Evolutionary conservation across 1,284 basidiomycete species (phyloP), one percentile per base, ranked within the genome.

Genomic region (Cutaneotrichosporon cutaneum): DNA sequence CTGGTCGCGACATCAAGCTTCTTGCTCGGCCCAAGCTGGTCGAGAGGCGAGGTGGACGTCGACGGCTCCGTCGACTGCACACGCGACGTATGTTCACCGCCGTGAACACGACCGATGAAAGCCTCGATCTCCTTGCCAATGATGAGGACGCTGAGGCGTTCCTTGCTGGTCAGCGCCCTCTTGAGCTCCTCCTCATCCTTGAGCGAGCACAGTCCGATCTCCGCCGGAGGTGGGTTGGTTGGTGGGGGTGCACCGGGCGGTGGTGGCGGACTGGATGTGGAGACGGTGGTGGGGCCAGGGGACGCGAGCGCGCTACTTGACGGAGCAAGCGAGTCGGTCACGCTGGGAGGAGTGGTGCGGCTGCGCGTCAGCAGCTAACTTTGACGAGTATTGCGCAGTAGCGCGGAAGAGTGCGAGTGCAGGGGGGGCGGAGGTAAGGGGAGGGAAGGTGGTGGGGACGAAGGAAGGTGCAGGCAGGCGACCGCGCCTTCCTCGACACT

Each of bases 81-180:
- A 14, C 65, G 59, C 32, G 61, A 26, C 1, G 56, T 54, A 44
- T 59, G 52, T 22, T 71, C 69, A 2, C 68, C 65, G 4, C 60
- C 55, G 2, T 57, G 52, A 10, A 73, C 62, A 9, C 67, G 65
- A 1, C 53, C 58, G 21, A 77, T 64, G 56, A 77, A 78, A 4
- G 67, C 67, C 63, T 78, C 76, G 18, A 74, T 66, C 59, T 78
- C 76, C 58, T 72, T 72, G 45, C 75, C 71, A 2, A 76, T 59
- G 42, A 76, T 67, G 21, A 78, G 61, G 22, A 77, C 62, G 53
- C 76, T 76, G 55, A 77, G 62, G n/a, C 76, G 57, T 57, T 78
- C 76, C 62, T 77, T 77, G 3, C 68, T 65, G 27, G 62, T 58
- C 13, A 75, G 61, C 0, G 75, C 71, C 16, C 59, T 58, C 57